Evolutionary conservation across 768 basidiomycete species (phyloP), one percentile per base, ranked within the genome.

Genomic region (Calocybe cyanea): DNA sequence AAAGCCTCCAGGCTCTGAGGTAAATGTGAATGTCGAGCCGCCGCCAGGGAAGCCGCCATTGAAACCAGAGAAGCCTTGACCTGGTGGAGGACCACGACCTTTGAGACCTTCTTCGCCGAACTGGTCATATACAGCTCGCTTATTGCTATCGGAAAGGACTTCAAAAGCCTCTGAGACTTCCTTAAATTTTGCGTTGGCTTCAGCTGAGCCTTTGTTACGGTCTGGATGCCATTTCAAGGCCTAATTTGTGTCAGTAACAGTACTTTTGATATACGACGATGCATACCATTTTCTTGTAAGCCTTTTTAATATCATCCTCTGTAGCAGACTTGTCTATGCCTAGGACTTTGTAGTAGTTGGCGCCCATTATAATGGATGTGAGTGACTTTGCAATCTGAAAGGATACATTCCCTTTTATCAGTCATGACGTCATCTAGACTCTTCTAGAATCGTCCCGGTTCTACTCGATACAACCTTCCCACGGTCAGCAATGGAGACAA

Each of bases 211-310:
- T 44, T 69, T 69, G 59, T 96, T 95, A 31, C 93, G 78, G 63
- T 96, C 93, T 30, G 94, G 94, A 64, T 98, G 95, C 85, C 89
- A 90, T 79, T 90, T 92, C 63, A 96, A 64, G 38, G 92, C 91
- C 87, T 72, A 47, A 6, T 28, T 11, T 11, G 11, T 28, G 18
- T 7, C n/a, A 25, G 19, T 25, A 15, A 5, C 55, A 20, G 56
- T 45, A 49, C 17, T 25, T n/a, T 5, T 1, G 14, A 18, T 36
- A 17, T 11, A 33, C 14, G 24, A 8, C 25, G 15, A 28, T 17
- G 64, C 73, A 9, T 51, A 83, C 87, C 81, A 90, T 89, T 68
- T 93, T 93, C 78, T 93, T 94, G 77, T 92, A 94, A 1, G 89
- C 94, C 56, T 83, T 87, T 69, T 96, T 97, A 60, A 98, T 87